Evolutionary conservation across 2,329 filamentous ascomycete species (phyloP), one percentile per base, ranked within the genome.

Genomic region (Ophidiomyces ophidiicola): DNA sequence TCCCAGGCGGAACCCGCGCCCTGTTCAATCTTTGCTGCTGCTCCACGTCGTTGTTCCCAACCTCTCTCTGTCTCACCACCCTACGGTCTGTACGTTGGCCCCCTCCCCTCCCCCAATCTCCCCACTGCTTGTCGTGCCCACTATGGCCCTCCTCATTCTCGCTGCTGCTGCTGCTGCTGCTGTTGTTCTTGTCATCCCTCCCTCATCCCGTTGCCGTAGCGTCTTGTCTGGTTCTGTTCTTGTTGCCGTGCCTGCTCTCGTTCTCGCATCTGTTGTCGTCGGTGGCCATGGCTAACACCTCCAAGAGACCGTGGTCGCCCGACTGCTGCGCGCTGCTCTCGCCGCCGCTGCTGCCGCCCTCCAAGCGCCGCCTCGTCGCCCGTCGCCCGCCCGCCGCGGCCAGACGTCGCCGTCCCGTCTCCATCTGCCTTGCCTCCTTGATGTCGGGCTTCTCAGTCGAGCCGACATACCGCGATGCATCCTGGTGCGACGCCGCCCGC

Each of bases 1-100:
- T 59, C 58, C 58, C 58, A 50, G 59, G 59, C 50, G 60, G 58
- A 62, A 60, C 58, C 52, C 55, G 55, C 53, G 54, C 53, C 51
- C 53, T 49, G 49, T 48, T 39, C 41, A 44, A 38, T 39, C 42
- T 30, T 29, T 37, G 32, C 10, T 25, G 8, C n/a, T 21, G n/a
- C n/a, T n/a, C n/a, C n/a, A n/a, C n/a, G n/a, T n/a, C n/a, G n/a
- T 23, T 24, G 14, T 21, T 15, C 20, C 5, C 24, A 29, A 14
- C 33, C 17, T 18, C 6, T 28, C 17, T 18, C 12, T 34, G 46
- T 53, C 45, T 50, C 49, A 51, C 44, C 49, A 53, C 46, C 50
- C 49, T 53, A 44, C 45, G 48, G n/a, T n/a, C n/a, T n/a, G n/a
- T n/a, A n/a, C n/a, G n/a, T n/a, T n/a, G n/a, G n/a, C n/a, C n/a